Percentiles rank a stretch among this genome's conserved stretches.
Evolutionary conservation across 352 stramenopile species (phyloP).

Genomic region (Pythium inflatum): DNA sequence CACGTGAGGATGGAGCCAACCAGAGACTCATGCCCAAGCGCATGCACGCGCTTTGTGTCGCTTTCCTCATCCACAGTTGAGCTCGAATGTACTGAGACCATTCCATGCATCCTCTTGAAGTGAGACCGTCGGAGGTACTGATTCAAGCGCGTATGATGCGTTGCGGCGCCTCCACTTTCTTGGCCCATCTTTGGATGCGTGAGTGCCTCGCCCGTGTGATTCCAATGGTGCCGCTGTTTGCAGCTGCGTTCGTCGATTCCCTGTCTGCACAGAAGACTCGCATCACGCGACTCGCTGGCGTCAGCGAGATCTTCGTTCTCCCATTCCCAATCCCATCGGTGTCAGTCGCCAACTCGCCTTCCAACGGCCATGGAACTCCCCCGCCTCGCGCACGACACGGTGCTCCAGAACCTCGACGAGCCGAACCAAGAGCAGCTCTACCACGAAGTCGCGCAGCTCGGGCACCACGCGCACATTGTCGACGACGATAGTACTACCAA

Average conservation of each 20-base stretch:
- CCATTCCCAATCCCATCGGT: background rate
- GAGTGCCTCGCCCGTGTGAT: background rate
- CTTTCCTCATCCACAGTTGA: no score
- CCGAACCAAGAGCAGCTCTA: constrained; percentile 35
- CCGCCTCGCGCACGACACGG: constrained; percentile 32
- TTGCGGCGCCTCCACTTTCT: constrained; percentile 9
- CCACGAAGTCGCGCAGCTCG: constrained; percentile 28
- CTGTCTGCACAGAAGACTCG: background rate
- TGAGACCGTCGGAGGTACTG: constrained; percentile 7
- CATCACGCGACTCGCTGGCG: constrained; percentile 2
- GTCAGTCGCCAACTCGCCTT: constrained; percentile 10
- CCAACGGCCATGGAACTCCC: constrained; percentile 37
- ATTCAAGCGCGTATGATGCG: background rate
- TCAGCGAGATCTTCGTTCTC: constrained; percentile 12
- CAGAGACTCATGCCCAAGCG: no score
- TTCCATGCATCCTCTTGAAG: no score
- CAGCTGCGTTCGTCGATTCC: constrained; percentile 10
- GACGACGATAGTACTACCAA: constrained; percentile 3
- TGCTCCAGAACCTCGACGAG: constrained; percentile 42
- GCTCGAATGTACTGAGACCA: no score
- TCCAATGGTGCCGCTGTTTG: background rate
- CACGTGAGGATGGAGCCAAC: no score
- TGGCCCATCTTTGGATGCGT: constrained; percentile 19
- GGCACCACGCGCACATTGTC: constrained; percentile 27
- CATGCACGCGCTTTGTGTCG: no score